Base-by-base conservation (phyloP, 2,329 filamentous ascomycete genomes). In the Purpureocillium lavendulum region DNA sequence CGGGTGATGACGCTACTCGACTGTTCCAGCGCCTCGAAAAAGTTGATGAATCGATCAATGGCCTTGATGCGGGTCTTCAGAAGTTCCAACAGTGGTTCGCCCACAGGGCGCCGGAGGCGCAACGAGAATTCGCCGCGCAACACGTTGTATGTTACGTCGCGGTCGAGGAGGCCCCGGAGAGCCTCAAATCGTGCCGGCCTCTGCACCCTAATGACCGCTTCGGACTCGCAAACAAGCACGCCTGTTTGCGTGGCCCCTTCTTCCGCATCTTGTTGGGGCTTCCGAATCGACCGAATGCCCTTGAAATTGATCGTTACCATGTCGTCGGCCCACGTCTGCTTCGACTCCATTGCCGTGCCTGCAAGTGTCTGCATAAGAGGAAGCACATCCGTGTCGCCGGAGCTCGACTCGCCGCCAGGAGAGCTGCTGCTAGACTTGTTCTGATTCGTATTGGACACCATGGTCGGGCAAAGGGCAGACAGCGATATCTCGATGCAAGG, bases 21-120 rank as follows among this genome's bases (percentile, higher is more conserved):
- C 45, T 68, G 65, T 40, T 77, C 67, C 45, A 89, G 73, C 2
- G 81, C 77, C 33, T 79, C 73, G 18, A 87, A 67, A 51, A 85
- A 86, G 33, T 74, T 73, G 30, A 87, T 79, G 21, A 92, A 69
- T 15, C 82, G 75, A 51, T 84, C 77, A 41, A 92, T 75, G 11
- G 79, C 75, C 48, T 77, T 72, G 34, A 88, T 65, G 21, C 80
- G 71, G 37, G 71, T 65, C 45, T 69, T 65, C 15, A 88, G 66
- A n/a, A 68, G 62, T 4, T 71, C 67, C 4, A 87, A 58, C 12
- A 82, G 69, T 1, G 78, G 67, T 33, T 67, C 63, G 15, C 80
- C 80, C 34, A 82, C 72, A 2, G 66, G 62, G 1, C 76, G 72
- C 9, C 72, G 68, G 30, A 87, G 62, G 7, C 72, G 67, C 39